Evolutionary conservation across 2,329 filamentous ascomycete genomes (phyloP).

Genomic region (Apiospora arundinis): DNA sequence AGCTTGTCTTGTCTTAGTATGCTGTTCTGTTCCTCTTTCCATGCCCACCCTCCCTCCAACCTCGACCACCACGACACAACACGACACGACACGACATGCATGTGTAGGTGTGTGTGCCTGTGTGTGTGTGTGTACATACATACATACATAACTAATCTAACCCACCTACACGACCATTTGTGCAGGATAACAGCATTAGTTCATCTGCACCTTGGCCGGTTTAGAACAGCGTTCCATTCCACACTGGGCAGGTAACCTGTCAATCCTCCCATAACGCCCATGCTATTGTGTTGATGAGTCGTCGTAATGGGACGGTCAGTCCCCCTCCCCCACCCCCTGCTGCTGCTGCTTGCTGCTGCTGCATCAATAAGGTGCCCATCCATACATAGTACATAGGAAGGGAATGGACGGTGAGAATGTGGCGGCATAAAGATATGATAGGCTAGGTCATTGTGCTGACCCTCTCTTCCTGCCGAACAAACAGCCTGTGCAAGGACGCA

Average conservation of each 20-base stretch:
- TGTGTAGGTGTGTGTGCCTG: not conserved
- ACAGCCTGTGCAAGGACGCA: constrained; percentile 12
- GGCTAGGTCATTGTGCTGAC: constrained; percentile 13
- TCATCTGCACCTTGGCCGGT: constrained; percentile 5
- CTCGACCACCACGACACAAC: constrained; percentile 4
- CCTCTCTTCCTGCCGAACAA: not conserved
- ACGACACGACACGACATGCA: constrained; percentile 19
- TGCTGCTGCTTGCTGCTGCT: not conserved
- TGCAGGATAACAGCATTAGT: constrained; percentile 20
- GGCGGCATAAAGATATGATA: constrained; percentile 23
- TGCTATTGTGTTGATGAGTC: constrained; percentile 20
- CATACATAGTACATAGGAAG: not conserved
- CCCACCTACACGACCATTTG: constrained; percentile 21
- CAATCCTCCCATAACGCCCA: constrained; percentile 19
- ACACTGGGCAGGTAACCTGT: constrained; percentile 17
- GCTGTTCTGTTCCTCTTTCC: constrained; percentile 2
- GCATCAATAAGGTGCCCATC: constrained; percentile 6
- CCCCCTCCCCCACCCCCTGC: not conserved
- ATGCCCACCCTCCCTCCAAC: constrained; percentile 7
- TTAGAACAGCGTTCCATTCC: constrained; percentile 18
- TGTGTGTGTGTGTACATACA: not conserved
- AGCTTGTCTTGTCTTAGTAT: constrained; percentile 11
- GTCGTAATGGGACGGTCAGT: constrained; percentile 18
- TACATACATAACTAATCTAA: constrained; percentile 15
- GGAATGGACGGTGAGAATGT: constrained; percentile 7